phyloP scores from a whole-genome alignment of 495 filamentous ascomycete species.

The Aspergillus baeticus region DNA sequence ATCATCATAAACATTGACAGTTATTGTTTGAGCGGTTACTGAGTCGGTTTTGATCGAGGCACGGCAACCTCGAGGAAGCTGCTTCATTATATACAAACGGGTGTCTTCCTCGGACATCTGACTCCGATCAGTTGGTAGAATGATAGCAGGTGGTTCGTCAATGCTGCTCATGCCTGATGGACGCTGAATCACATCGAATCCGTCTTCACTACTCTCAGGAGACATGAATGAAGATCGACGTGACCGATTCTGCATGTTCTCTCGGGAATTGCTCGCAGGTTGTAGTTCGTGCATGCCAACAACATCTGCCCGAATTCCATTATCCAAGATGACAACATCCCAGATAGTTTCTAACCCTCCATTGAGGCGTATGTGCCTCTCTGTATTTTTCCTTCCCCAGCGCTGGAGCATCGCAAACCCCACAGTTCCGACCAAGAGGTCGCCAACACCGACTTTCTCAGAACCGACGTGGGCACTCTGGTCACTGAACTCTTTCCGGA shows the following conservation, averaged over 20 bases:
- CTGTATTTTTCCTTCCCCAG: conserved; percentile 60
- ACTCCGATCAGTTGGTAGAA: conserved; percentile 32
- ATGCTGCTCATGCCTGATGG: conserved; percentile 25
- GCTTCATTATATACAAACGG: conserved; percentile 44
- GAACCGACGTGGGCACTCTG: conserved; percentile 55
- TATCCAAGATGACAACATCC: conserved; percentile 75
- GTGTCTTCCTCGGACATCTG: conserved; percentile 46
- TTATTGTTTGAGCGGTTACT: conserved; percentile 67
- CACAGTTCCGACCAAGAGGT: conserved; percentile 65
- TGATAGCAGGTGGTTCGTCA: conserved; percentile 23
- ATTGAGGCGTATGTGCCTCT: conserved; percentile 50
- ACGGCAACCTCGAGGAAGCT: conserved; percentile 42
- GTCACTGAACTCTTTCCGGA: conserved; percentile 68
- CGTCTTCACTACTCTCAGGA: conserved; percentile 36
- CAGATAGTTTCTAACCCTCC: conserved; percentile 65
- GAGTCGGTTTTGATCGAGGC: conserved; percentile 66
- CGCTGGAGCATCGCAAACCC: conserved; percentile 72
- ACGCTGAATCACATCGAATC: conserved; percentile 50
- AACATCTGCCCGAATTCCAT: conserved; percentile 61
- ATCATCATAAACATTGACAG: conserved; percentile 67
- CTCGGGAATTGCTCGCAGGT: conserved; percentile 18
- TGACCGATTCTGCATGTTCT: conserved; percentile 18
- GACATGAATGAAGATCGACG: conserved; percentile 39
- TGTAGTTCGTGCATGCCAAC: conserved; percentile 40
- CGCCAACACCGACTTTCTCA: conserved; percentile 63